These are phyloP conservation scores for Theileria parva DNA, from an alignment of 169 alveolate species.

Conservation along the genomic window DNA sequence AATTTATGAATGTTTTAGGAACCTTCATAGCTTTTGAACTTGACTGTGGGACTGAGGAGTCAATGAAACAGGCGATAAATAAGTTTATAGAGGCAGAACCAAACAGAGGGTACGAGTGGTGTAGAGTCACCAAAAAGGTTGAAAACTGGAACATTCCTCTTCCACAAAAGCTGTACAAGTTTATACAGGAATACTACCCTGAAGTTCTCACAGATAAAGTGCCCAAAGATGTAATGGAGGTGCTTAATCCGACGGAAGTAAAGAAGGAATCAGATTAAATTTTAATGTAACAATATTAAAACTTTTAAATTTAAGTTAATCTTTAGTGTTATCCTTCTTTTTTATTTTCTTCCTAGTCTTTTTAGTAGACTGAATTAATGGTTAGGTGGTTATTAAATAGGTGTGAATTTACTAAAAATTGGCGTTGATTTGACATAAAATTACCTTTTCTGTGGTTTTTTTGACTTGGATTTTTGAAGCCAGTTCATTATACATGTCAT, in stretches of 20 bases:
- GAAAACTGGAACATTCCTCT: slow-evolving; percentile 77
- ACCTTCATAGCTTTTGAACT: slow-evolving; percentile 89
- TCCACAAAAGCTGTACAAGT: slow-evolving; percentile 71
- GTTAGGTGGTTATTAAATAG: no score
- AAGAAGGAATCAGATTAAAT: slow-evolving; percentile 18
- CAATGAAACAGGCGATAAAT: slow-evolving; percentile 75
- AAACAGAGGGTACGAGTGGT: slow-evolving; percentile 81
- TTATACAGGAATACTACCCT: slow-evolving; percentile 44
- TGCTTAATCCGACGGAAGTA: slow-evolving; percentile 24
- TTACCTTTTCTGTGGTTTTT: neutral
- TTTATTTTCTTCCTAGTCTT: slow-evolving; percentile 10
- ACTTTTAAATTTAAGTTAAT: neutral
- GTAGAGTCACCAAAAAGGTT: slow-evolving; percentile 74
- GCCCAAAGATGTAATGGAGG: slow-evolving; percentile 29
- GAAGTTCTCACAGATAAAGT: slow-evolving; percentile 22
- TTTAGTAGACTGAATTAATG: neutral
- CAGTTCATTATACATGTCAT: slow-evolving; percentile 53
- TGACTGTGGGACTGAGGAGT: slow-evolving; percentile 80
- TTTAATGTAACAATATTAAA: slow-evolving; percentile 7
- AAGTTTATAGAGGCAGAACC: slow-evolving; percentile 82
- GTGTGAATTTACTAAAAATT: no score
- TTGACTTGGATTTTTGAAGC: slow-evolving; percentile 44
- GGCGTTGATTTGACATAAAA: no score
- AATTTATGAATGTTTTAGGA: neutral
- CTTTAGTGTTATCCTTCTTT: neutral